Percentiles rank a stretch among this genome's conserved stretches.
These are phyloP conservation scores for Lodderomyces metapsilosis DNA, from an alignment of 1,139 yeast genomes.

Conservation along the genomic window DNA sequence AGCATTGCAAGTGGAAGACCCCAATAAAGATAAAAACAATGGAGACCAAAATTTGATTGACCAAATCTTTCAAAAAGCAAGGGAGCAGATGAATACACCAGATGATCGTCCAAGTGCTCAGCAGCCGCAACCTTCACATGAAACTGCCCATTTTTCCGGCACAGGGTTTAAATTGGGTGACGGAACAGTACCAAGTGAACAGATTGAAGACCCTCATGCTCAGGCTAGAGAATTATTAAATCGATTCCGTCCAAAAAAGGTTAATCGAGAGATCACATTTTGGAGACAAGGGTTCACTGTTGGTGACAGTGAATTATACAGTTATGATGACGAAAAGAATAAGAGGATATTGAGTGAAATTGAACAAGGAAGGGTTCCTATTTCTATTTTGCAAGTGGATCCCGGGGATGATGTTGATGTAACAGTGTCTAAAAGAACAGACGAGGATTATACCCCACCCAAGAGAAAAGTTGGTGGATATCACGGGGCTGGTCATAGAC, in stretches of 20 bases:
- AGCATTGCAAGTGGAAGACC: slow-evolving; percentile 91
- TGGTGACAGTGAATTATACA: slow-evolving; percentile 80
- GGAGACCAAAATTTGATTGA: slow-evolving; percentile 46
- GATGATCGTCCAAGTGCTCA: slow-evolving; percentile 45
- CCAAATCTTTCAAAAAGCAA: slow-evolving; percentile 46
- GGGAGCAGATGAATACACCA: slow-evolving; percentile 40
- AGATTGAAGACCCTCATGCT: slow-evolving; percentile 30
- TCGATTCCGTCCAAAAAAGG: slow-evolving; percentile 43
- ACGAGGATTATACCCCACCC: slow-evolving; percentile 79
- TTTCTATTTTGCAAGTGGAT: slow-evolving; percentile 74
- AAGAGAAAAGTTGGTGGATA: slow-evolving; percentile 70
- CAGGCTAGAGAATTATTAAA: slow-evolving; percentile 7
- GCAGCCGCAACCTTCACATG: slow-evolving; percentile 12
- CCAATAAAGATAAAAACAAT: slow-evolving; percentile 48
- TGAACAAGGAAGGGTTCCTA: slow-evolving; percentile 92
- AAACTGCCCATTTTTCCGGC: slow-evolving; percentile 48
- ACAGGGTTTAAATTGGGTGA: slow-evolving; percentile 81
- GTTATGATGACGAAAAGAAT: slow-evolving; percentile 91
- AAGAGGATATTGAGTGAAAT: slow-evolving; percentile 73
- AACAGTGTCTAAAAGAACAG: slow-evolving; percentile 73
- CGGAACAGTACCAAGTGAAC: slow-evolving; percentile 48
- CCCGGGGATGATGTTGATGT: slow-evolving; percentile 97
- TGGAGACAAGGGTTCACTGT: slow-evolving; percentile 97
- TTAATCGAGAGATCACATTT: slow-evolving; percentile 76
- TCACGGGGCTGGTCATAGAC: slow-evolving; percentile 78